Evolutionary conservation across 1,139 yeast species (phyloP), one percentile per base, ranked within the genome.

Genomic region (Scheffersomyces insectosa): DNA sequence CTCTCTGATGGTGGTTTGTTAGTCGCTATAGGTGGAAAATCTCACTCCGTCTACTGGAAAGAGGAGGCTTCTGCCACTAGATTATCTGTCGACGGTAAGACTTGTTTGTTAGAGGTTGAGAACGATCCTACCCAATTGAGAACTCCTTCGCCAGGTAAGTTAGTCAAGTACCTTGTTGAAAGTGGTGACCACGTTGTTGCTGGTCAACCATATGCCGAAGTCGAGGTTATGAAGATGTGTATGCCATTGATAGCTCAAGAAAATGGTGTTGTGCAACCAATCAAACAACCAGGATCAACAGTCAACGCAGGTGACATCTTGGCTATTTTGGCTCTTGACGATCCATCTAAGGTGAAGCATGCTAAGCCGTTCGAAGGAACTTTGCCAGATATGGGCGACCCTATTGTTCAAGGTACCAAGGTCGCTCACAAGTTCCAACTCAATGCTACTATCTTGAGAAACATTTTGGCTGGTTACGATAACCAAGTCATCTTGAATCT

Each of bases 211-310:
- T 95, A 82, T 61, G 99, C 99, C 37, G 99, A 93, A 72, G 97
- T 93, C 46, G 99, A 93, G 73, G 99, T 93, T 55, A 93, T 93
- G 99, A 93, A 93, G 71, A 91, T 91, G 98, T 86, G 88, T 66
- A 88, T 88, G 95, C 95, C 95, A 41, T 77, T 91, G 60, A 75
- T 89, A 59, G 93, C 97, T 29, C 89, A 83, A 66, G 99, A 91
- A 66, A 85, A 88, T 60, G 99, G 99, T 77, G 75, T 81, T 47
- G 90, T 91, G 41, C 97, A 93, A 72, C 76, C 90, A 42, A 82
- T 93, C 62, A 91, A 93, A 68, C 99, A 95, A 69, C 98, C 99
- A n/a, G 99, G 99, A 46, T 85, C 97, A 9, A 89, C 96, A 33
- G 86, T 93, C 48, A 82, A 82, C 58, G 97, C 98, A 39, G 99